Percentiles rank a stretch among this genome's conserved stretches.
phyloP scores from a whole-genome alignment of 768 basidiomycete species.

The Phaeotremella fagi region DNA sequence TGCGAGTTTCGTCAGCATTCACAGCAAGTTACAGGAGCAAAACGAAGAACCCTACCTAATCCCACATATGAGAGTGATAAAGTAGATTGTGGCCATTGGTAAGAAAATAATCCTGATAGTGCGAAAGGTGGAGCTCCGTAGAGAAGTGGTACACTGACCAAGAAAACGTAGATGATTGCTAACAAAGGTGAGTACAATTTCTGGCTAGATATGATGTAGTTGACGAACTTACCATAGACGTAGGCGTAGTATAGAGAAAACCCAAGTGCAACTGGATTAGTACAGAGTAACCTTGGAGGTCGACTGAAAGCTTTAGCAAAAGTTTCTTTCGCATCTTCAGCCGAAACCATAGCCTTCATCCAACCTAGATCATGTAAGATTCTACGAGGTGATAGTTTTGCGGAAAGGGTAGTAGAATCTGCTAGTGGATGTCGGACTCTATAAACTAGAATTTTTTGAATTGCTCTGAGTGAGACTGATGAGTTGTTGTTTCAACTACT shows the following conservation, averaged over 20 bases:
- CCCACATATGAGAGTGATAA: conserved; percentile 37
- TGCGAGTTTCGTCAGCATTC: conserved; percentile 1
- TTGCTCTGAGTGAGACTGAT: conserved; percentile 14
- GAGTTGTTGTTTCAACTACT: background rate
- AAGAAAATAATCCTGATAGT: conserved; percentile 25
- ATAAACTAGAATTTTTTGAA: conserved; percentile 35
- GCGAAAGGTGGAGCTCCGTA: conserved; percentile 36
- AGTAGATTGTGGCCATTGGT: conserved; percentile 28
- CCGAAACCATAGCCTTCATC: conserved; percentile 40
- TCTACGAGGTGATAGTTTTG: conserved; percentile 11
- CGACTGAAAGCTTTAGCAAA: conserved; percentile 35
- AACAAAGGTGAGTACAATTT: background rate
- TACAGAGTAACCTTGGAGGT: conserved; percentile 36
- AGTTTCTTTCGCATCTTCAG: conserved; percentile 21
- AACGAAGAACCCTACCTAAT: conserved; percentile 28
- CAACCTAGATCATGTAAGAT: conserved; percentile 27
- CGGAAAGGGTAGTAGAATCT: background rate
- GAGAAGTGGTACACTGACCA: conserved; percentile 35
- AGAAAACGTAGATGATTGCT: conserved; percentile 41
- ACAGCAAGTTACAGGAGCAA: background rate
- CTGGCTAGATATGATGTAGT: conserved; percentile 3
- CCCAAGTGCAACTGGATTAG: conserved; percentile 37
- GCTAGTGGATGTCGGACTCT: conserved; percentile 14
- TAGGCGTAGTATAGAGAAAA: conserved; percentile 43
- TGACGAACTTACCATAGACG: conserved; percentile 33